Conservation (phyloP, 2,329 filamentous ascomycete genomes). For the Phialophora expanda region DNA sequence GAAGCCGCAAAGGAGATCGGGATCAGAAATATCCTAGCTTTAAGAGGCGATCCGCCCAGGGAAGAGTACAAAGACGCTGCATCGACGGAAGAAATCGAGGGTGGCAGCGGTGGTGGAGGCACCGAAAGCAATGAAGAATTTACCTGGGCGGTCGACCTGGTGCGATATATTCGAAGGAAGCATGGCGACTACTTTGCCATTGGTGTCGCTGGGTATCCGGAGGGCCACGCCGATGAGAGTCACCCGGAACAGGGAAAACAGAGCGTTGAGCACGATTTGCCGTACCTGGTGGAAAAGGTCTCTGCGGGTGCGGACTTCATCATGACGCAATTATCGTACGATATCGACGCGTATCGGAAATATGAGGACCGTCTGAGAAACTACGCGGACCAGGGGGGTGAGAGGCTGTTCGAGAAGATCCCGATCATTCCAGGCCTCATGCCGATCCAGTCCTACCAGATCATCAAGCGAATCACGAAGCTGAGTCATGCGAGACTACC, state of each 20-base stretch:
- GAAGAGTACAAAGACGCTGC: constrained; percentile 75
- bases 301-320: constrained; percentile 94
- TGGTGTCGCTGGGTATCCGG: constrained; percentile 91
- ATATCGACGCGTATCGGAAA: constrained; percentile 77
- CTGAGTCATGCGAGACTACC: constrained; percentile 88
- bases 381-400: constrained; percentile 71
- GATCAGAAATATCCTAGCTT: constrained; percentile 89
- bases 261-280: constrained; percentile 70
- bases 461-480: constrained; percentile 91
- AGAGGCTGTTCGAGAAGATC: constrained; percentile 73
- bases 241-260: constrained; percentile 75
- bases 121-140: constrained; percentile 72
- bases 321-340: constrained; percentile 98
- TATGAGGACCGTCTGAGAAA: constrained; percentile 79
- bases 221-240: constrained; percentile 90
- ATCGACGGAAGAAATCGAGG: constrained; percentile 54
- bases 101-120: constrained; percentile 40
- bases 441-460: constrained; percentile 97
- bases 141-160: constrained; percentile 84
- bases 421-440: constrained; percentile 94
- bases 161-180: constrained; percentile 81
- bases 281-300: constrained; percentile 87
- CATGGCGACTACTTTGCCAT: constrained; percentile 96
- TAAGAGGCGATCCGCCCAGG: constrained; percentile 88
- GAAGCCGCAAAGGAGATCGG: constrained; percentile 89